Evolutionary conservation across 306 rosid species (phyloP), one percentile per base, ranked within the genome.

Genomic region (Leucaena leucocephala): DNA sequence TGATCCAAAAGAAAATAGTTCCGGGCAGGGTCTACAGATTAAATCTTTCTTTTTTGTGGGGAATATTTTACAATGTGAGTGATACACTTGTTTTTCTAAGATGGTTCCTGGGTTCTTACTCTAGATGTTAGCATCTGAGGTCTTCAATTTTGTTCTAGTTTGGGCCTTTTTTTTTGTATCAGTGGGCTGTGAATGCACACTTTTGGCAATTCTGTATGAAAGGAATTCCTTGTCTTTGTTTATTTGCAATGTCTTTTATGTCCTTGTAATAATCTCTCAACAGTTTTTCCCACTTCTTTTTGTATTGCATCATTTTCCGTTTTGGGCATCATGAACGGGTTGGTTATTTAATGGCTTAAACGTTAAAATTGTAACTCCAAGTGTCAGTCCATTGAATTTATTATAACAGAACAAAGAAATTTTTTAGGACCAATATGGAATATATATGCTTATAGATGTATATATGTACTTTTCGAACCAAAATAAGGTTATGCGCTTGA

Each of bases 81-180:
- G 2, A 12, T 68, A 21, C 43, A 68, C 19, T 21, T 68, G 55
- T 44, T 42, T 22, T 11, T 44, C 19, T 3, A 43, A 7, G 54
- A 21, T 43, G 39, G 11, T 6, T 19, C 48, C 21, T 68, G 55
- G 72, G 72, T n/a, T 67, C 14, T 67, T n/a, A 40, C 15, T 64
- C 44, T 34, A 16, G 44, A 36, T 64, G 69, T 63, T 64, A 64
- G 44, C 45, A 21, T 4, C 8, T 36, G 22, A 35, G 69, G 22
- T 44, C 5, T 64, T 64, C 21, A 36, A 15, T 64, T 74, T 34
- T 38, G 49, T 49, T 81, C 75, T 45, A 75, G 40, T 63, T 79
- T 61, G 48, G 27, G 36, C 74, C 42, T 27, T 43, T 39, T 61
- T n/a, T 15, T 27, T 36, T 40, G 42, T 50, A 49, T 35, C 35